Evolutionary conservation across 768 basidiomycete species (phyloP), one percentile per base, ranked within the genome.

Genomic region (Lactifluus echinatus): DNA sequence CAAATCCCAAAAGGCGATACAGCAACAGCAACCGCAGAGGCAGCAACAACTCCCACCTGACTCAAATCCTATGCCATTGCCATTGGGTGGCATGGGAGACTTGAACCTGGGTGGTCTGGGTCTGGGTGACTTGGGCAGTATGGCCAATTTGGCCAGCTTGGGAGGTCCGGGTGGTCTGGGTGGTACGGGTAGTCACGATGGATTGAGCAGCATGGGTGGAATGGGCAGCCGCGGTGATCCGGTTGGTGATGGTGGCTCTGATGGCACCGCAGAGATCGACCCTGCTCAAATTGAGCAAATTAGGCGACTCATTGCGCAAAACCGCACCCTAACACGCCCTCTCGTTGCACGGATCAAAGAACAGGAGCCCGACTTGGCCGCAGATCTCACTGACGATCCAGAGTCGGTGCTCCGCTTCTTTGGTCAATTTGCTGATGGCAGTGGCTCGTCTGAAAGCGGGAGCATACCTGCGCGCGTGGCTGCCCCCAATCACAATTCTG

Each of bases 311-410:
- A 78, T 94, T 46, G 74, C 73, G 43, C 75, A 85, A 58, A 93
- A 97, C 67, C 95, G 94, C 0, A 81, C 75, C 5, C 65, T 87
- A 43, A 70, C 89, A 21, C 93, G 92, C 66, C 81, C 85, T 0
- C 60, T 96, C 44, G 74, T 98, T 39, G 91, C 96, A 68, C 87
- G 92, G 68, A 77, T 98, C 48, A 83, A 81, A 3, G 67, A 70
- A 14, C 72, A 74, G 50, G 93, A 97, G 70, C 95, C 95, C 0
- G 76, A 75, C 15, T 74, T 96, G 39, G 87, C 84, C 0, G 80
- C 87, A 61, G 40, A 74, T 52, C 74, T 97, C 50, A 81, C 80
- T 21, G 69, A 76, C 26, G 83, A 96, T 67, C 94, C 94, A 2
- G 79, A 88, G 56, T 75, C 76, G 23, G 71, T 97, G 40, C 68